Evolutionary conservation across 768 basidiomycete genomes (phyloP).

Genomic region (Russula compacta): DNA sequence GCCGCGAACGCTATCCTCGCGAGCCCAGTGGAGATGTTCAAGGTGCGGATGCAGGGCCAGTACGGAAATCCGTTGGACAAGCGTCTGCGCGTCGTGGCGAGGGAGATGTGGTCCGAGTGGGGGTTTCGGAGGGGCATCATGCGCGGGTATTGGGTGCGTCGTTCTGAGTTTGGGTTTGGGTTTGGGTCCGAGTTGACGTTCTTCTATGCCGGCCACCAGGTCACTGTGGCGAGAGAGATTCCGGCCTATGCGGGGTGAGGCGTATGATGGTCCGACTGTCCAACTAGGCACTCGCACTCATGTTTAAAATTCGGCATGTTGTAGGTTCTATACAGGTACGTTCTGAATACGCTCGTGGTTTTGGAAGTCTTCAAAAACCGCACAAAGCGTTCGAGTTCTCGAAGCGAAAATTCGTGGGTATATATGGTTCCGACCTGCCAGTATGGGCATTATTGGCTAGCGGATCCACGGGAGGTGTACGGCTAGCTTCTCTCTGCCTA

Average conservation of each 20-base stretch:
- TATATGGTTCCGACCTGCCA: constrained; percentile 60
- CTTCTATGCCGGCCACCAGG: constrained; percentile 32
- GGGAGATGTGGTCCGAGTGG: constrained; percentile 81
- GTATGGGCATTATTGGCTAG: constrained; percentile 81
- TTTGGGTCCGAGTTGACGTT: neutral
- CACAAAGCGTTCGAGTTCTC: constrained; percentile 81
- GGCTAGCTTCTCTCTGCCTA: constrained; percentile 24
- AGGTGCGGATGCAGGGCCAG: constrained; percentile 95
- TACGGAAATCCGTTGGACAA: constrained; percentile 79
- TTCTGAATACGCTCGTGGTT: neutral
- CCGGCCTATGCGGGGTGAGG: constrained; percentile 86
- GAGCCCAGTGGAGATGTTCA: constrained; percentile 97
- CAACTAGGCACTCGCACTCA: no score
- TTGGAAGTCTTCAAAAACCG: neutral
- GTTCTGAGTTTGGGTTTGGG: neutral
- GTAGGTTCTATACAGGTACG: constrained; percentile 61
- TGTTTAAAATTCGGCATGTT: neutral
- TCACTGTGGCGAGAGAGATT: constrained; percentile 87
- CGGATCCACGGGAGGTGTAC: constrained; percentile 74
- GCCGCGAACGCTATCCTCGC: constrained; percentile 85
- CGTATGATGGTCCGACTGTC: neutral
- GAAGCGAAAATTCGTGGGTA: constrained; percentile 62
- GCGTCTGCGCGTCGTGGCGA: constrained; percentile 56
- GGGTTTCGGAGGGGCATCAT: constrained; percentile 86
- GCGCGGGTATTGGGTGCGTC: constrained; percentile 89